These are phyloP conservation scores for Teratosphaeria epicoccoides DNA, from an alignment of 2,329 filamentous ascomycete species.

Conservation along the genomic window DNA sequence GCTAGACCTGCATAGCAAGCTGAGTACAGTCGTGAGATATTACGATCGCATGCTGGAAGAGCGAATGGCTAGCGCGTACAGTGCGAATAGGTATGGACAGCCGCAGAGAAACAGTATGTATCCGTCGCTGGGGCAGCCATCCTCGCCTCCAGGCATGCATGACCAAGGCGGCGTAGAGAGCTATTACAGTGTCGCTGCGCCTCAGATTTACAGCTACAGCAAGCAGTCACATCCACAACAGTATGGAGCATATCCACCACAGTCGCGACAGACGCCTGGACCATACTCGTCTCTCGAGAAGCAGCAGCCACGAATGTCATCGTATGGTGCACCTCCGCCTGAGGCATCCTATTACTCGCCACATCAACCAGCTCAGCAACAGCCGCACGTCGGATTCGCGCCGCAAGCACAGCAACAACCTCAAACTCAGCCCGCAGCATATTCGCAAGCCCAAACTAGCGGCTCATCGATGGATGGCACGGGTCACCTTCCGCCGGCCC, in stretches of 20 bases:
- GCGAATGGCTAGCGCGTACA: conserved; percentile 82
- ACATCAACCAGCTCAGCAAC: conserved; percentile 21
- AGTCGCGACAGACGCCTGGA: conserved; percentile 21
- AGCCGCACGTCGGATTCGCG: conserved; percentile 19
- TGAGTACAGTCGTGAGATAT: conserved; percentile 91
- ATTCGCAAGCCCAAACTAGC: conserved; percentile 13
- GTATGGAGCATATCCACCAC: conserved; percentile 24
- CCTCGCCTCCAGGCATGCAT: conserved; percentile 35
- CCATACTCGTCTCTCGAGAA: conserved; percentile 27
- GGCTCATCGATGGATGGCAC: conserved; percentile 2
- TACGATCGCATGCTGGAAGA: conserved; percentile 98
- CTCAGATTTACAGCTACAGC: conserved; percentile 36
- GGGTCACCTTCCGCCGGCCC: conserved; percentile 17
- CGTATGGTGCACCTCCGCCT: conserved; percentile 19
- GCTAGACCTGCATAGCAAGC: conserved; percentile 84
- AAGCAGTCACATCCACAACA: conserved; percentile 9
- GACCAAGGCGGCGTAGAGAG: conserved; percentile 54
- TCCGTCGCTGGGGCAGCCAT: conserved; percentile 48
- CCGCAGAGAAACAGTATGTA: conserved; percentile 50
- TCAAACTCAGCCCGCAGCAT: conserved; percentile 5
- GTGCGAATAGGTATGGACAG: conserved; percentile 50
- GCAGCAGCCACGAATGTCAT: conserved; percentile 9
- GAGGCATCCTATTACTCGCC: conserved; percentile 21
- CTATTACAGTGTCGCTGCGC: conserved; percentile 65
- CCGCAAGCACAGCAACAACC: conserved; percentile 5